Base-by-base conservation (phyloP, 495 filamentous ascomycete species). In the Penicillium flavigenum region DNA sequence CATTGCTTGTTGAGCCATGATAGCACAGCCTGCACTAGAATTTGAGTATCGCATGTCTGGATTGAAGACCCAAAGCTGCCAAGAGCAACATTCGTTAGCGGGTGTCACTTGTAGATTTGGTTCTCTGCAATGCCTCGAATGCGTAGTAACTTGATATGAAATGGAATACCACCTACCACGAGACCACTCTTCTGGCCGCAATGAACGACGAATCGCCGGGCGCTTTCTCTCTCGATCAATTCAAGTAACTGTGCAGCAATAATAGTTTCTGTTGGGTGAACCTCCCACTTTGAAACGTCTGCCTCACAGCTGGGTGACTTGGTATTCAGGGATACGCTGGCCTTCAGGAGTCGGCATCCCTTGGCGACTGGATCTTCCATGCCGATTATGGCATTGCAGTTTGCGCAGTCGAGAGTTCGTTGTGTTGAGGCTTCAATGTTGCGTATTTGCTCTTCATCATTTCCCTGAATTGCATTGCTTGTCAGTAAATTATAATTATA, bases 61-160 rank as follows among this genome's bases (percentile, higher is more conserved):
- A 55, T 87, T 91, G 60, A 92, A 87, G 11, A 89, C 77, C 89
- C 89, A 92, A 20, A 78, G 68, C 74, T 80, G 54, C 62, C 62
- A 74, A 75, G 54, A 72, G 72, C 22, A 75, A 69, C 31, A 76
- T 50, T 2, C 61, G 70, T 44, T 74, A 66, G 5, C 72, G 71
- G 2, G 60, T 60, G 26, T 17, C n/a, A 8, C 2, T 10, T 44
- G 3, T 14, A 44, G 42, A 24, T 9, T 39, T 14, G 2, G 0
- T 17, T 8, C 1, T n/a, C 14, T 16, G 2, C 14, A 38, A 39
- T 39, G 42, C 5, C 3, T 44, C 42, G 12, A 44, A 44, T 39
- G 3, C 16, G n/a, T 6, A 17, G 10, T 16, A 2, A 24, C 14
- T 14, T 14, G n/a, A 29, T 7, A 10, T 49, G 4, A 4, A 11